Conservation (phyloP, 2,329 filamentous ascomycete species). For the Mollisia scopiformis region DNA sequence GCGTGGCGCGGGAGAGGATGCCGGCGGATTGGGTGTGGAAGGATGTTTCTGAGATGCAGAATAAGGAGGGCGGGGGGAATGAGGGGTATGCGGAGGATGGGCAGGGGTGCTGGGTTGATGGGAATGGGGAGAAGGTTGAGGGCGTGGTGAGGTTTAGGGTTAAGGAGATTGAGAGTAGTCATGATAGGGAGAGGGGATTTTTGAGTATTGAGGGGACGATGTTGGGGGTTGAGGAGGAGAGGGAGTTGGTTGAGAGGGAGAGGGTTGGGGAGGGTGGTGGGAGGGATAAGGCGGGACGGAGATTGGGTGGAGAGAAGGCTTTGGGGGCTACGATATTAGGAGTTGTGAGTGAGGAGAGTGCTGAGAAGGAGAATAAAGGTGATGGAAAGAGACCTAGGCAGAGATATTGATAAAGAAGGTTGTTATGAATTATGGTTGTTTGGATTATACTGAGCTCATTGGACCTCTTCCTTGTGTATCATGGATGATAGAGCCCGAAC, state of each 20-base stretch:
- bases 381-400: conserved; percentile 21
- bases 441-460: neutral
- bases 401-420: conserved; percentile 21
- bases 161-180: conserved; percentile 80
- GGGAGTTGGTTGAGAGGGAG: conserved; percentile 51
- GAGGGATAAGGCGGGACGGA: conserved; percentile 44
- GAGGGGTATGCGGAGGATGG: conserved; percentile 55
- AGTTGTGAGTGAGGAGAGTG: conserved; percentile 24
- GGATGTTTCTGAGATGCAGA: conserved; percentile 45
- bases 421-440: neutral
- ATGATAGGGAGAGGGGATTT: conserved; percentile 76
- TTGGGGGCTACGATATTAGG: conserved; percentile 37
- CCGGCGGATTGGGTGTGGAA: conserved; percentile 83
- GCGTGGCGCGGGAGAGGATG: conserved; percentile 76
- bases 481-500: too few relatives aligned
- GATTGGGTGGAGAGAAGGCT: conserved; percentile 33
- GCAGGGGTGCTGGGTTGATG: conserved; percentile 77
- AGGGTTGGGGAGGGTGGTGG: conserved; percentile 42
- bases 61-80: conserved; percentile 36
- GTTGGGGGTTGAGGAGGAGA: conserved; percentile 70
- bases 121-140: conserved; percentile 67
- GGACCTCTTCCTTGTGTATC: too few relatives aligned
- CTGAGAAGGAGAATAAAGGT: neutral
- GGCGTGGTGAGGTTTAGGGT: conserved; percentile 78
- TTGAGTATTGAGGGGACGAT: conserved; percentile 89